Evolutionary conservation across 306 rosid genomes (phyloP), one percentile per base, ranked within the genome.

Genomic region (Medicago truncatula): DNA sequence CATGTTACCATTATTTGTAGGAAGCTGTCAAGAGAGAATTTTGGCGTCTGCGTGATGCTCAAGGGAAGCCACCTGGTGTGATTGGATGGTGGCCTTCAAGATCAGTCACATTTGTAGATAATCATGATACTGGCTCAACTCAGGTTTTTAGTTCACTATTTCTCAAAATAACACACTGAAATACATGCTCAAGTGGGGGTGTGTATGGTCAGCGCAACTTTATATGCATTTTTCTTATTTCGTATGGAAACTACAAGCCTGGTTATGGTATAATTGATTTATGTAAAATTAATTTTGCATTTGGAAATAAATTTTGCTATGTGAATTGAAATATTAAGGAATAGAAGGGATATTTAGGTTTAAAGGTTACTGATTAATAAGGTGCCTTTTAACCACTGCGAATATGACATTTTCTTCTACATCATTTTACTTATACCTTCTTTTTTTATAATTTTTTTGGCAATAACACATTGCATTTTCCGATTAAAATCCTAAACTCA

Each of bases 31-130:
- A 90, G 76, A 90, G 93, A 82, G 87, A 94, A 11, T 76, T 85
- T 54, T 91, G 97, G 97, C 93, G 92, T 38, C 75, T 94, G 25
- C 84, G 93, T 58, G 97, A 91, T 80, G 28, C 87, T 76, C 86
- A 86, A 80, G 97, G 97, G 52, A 94, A 94, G 83, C 97, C 96
- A 46, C 97, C 98, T 2, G 97, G 98, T 60, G 81, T 90, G 70
- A 15, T 90, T 3, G 98, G 98, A 39, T 91, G 88, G 98, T 90
- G 98, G 96, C 92, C 97, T 61, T 94, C 98, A 57, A 87, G 98
- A 79, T 78, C 95, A 64, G 93, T 87, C 25, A 91, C 97, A 43
- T 94, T 92, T 85, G 1, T 92, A 57, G 98, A 92, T 21, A 92
- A 94, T 82, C 98, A 94, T 43, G 96, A 94, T 66, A 92, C 98